A percentile compares a stretch with the other conserved stretches of the same genome.
Evolutionary conservation across 495 filamentous ascomycete species (phyloP).

Genomic region (Xylaria intraflava): DNA sequence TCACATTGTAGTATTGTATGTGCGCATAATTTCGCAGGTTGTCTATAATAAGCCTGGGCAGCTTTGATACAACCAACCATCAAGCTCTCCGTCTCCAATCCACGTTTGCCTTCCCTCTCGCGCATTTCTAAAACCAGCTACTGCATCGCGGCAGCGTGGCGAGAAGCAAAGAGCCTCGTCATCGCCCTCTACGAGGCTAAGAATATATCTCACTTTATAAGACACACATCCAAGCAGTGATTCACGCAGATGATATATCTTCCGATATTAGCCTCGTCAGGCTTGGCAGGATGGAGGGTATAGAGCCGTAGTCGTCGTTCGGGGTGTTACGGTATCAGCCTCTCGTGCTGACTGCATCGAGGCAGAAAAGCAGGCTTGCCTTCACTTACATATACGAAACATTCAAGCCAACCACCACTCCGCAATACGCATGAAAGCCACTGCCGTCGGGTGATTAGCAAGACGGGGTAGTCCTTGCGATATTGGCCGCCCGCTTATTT

Average conservation of each 20-base stretch:
- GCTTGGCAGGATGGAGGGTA: constrained; percentile 2
- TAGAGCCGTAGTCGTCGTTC: not conserved
- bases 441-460: not conserved
- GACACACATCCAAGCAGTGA: not conserved
- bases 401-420: no score
- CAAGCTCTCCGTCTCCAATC: no score
- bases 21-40: no score
- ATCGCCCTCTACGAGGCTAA: not conserved
- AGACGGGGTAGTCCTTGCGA: not conserved
- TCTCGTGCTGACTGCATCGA: constrained; percentile 5
- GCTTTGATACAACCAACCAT: no score
- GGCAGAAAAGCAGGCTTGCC: not conserved
- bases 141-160: no score
- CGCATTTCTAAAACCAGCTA: no score
- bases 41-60: no score
- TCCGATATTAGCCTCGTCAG: not conserved
- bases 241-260: not conserved
- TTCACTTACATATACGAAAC: not conserved
- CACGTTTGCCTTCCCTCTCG: no score
- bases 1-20: no score
- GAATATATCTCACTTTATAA: not conserved
- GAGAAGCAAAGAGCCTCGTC: no score
- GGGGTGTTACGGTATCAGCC: not conserved
- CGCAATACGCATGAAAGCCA: not conserved
- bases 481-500: not conserved